These are phyloP conservation scores for Alternaria ventricosa DNA, from an alignment of 2,329 filamentous ascomycete genomes.

Conservation along the genomic window DNA sequence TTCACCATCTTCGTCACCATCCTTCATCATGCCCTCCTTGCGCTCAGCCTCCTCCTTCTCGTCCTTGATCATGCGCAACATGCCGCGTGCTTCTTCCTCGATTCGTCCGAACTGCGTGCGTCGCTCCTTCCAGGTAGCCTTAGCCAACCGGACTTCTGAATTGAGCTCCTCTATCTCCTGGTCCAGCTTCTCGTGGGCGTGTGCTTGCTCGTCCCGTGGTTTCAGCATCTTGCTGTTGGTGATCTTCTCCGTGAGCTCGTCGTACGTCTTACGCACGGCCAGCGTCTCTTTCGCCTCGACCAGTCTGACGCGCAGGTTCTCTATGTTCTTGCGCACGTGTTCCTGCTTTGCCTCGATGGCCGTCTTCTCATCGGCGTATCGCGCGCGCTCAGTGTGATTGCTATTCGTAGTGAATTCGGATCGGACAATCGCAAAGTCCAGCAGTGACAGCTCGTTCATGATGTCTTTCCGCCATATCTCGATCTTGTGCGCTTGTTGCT, in stretches of 20 bases:
- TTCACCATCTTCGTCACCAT: constrained; percentile 50
- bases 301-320: constrained; percentile 73
- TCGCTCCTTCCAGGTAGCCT: constrained; percentile 81
- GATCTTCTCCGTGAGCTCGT: constrained; percentile 87
- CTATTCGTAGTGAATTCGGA: constrained; percentile 86
- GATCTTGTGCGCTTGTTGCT: constrained; percentile 62
- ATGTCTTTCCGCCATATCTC: constrained; percentile 82
- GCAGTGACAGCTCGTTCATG: constrained; percentile 84
- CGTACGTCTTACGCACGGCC: constrained; percentile 81
- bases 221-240: constrained; percentile 79
- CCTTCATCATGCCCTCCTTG: constrained; percentile 69
- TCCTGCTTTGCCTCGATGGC: constrained; percentile 81
- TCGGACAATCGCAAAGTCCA: constrained; percentile 84
- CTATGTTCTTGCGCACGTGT: constrained; percentile 76
- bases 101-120: constrained; percentile 86
- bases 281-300: constrained; percentile 70
- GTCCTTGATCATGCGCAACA: constrained; percentile 85
- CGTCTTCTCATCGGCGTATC: constrained; percentile 81
- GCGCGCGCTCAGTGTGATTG: constrained; percentile 81
- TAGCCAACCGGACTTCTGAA: constrained; percentile 81
- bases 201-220: constrained; percentile 81
- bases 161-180: constrained; percentile 88
- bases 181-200: constrained; percentile 79
- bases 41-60: constrained; percentile 95
- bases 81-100: constrained; percentile 86